Conservation (phyloP, 2,329 filamentous ascomycete species). For the Pseudocercospora fijiensis region DNA sequence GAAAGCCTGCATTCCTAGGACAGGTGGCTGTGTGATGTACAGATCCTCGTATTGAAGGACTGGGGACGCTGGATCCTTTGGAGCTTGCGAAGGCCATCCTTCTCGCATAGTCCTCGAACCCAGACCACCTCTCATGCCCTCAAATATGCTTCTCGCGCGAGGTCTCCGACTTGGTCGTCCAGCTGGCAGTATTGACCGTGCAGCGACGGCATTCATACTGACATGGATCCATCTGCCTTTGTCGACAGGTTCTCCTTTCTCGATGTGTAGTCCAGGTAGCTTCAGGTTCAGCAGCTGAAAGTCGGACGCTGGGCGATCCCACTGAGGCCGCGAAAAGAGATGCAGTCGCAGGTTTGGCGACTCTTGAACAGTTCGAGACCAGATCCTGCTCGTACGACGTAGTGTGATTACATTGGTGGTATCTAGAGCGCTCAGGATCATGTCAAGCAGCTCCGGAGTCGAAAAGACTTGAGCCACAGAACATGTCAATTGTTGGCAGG, state of each 20-base stretch:
- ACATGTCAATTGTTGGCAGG: conserved; percentile 17
- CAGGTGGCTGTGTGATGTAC: conserved; percentile 30
- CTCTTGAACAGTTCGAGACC: conserved; percentile 20
- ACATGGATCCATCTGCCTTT: conserved; percentile 32
- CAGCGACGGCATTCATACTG: conserved; percentile 25
- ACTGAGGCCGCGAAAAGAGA: conserved; percentile 28
- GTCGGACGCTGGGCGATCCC: conserved; percentile 21
- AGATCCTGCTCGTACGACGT: conserved; percentile 23
- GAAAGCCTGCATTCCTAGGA: conserved; percentile 31
- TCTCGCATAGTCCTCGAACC: conserved; percentile 16
- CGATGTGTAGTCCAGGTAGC: conserved; percentile 29
- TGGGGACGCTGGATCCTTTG: not conserved
- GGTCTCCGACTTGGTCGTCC: conserved; percentile 4
- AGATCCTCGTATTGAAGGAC: conserved; percentile 22
- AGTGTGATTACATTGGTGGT: conserved; percentile 25
- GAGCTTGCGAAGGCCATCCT: conserved; percentile 19
- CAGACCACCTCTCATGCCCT: conserved; percentile 26
- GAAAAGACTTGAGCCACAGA: conserved; percentile 26
- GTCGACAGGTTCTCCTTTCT: conserved; percentile 24
- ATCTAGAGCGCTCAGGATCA: conserved; percentile 25
- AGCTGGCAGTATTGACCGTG: conserved; percentile 20
- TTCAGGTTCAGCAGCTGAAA: conserved; percentile 29
- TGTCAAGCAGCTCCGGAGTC: conserved; percentile 31
- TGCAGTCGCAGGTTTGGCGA: conserved; percentile 31
- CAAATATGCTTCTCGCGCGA: conserved; percentile 25